Percentiles rank a stretch among this genome's conserved stretches.
These are phyloP conservation scores for Fusarium pseudoanthophilum DNA, from an alignment of 2,329 filamentous ascomycete genomes.

Conservation along the genomic window DNA sequence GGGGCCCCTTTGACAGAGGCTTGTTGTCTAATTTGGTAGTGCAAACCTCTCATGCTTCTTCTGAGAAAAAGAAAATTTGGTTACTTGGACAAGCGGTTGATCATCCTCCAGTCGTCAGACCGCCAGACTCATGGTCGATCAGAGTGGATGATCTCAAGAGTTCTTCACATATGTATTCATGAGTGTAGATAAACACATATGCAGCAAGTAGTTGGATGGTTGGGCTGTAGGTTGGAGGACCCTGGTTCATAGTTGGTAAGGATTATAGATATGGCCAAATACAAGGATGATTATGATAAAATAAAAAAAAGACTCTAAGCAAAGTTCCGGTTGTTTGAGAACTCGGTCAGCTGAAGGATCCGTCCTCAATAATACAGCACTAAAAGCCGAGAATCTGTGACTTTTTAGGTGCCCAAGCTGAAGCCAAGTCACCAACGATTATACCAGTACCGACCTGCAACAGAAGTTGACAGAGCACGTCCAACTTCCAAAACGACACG, in stretches of 20 bases:
- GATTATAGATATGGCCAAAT: neutral
- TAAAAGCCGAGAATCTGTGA: constrained; percentile 15
- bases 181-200: neutral
- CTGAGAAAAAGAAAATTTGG: neutral
- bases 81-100: constrained; percentile 9
- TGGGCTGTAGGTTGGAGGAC: neutral
- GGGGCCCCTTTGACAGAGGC: constrained; percentile 8
- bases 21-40: constrained; percentile 8
- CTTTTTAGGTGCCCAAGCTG: constrained; percentile 32
- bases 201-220: neutral
- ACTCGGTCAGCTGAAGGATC: constrained; percentile 25
- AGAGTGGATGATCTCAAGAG: constrained; percentile 20
- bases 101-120: constrained; percentile 28
- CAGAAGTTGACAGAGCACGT: constrained; percentile 10
- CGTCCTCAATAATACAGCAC: constrained; percentile 6
- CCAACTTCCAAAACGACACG: constrained; percentile 18
- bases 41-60: constrained; percentile 4
- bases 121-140: constrained; percentile 31
- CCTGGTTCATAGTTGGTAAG: neutral
- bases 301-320: neutral
- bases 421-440: constrained; percentile 13
- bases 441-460: neutral
- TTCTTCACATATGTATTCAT: neutral
- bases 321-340: constrained; percentile 20
- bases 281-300: neutral